These are phyloP conservation scores for Aureobasidium melanogenum DNA, from an alignment of 2,329 filamentous ascomycete genomes.

Conservation along the genomic window DNA sequence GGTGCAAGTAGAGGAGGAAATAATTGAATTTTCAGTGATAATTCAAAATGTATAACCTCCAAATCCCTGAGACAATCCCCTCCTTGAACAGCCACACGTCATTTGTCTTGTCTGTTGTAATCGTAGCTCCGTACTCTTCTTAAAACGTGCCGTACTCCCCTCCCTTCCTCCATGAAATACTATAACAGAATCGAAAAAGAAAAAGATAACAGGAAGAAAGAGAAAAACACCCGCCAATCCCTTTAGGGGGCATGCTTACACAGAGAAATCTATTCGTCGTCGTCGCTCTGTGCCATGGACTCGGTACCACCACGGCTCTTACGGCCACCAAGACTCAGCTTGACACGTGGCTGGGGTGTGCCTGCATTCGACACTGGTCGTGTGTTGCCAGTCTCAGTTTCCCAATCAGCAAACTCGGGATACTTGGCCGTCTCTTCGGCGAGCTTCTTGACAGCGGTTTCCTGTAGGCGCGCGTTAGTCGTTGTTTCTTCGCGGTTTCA, in stretches of 20 bases:
- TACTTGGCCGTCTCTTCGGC: constrained; percentile 45
- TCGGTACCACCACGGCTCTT: constrained; percentile 18
- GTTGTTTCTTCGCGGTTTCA: neutral
- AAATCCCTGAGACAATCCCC: neutral
- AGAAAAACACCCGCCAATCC: neutral
- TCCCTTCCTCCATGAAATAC: neutral
- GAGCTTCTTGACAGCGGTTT: constrained; percentile 44
- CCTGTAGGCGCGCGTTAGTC: constrained; percentile 23
- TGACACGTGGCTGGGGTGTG: constrained; percentile 57
- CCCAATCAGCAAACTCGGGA: constrained; percentile 50
- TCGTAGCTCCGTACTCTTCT: neutral
- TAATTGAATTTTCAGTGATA: too few relatives aligned
- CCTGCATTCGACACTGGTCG: constrained; percentile 45
- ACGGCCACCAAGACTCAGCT: constrained; percentile 59
- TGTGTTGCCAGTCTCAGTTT: constrained; percentile 36
- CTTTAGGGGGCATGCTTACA: neutral
- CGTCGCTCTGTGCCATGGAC: constrained; percentile 9
- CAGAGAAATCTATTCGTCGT: constrained; percentile 4
- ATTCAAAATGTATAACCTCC: too few relatives aligned
- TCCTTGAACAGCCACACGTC: neutral
- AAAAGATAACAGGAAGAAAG: neutral
- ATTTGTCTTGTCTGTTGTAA: neutral
- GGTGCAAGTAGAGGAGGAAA: too few relatives aligned
- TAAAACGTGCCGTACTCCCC: neutral
- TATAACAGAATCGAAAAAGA: neutral